These are phyloP conservation scores for Aquilaria agallochum DNA, from an alignment of 441 rosid species.

Conservation along the genomic window DNA sequence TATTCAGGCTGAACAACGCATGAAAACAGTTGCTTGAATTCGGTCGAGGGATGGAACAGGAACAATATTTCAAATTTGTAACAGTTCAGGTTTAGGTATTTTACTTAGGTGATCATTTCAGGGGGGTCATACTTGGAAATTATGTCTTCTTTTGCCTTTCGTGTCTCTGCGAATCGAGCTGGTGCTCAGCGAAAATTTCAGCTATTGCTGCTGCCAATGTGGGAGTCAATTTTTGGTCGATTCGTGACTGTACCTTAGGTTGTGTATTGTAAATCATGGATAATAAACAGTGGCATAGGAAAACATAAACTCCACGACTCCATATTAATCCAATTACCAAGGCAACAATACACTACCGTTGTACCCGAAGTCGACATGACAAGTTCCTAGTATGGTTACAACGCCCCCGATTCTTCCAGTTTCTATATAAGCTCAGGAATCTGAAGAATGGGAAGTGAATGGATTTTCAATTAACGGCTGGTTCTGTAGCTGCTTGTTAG, in stretches of 20 bases:
- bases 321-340: no score
- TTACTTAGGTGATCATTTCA: neutral
- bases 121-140: neutral
- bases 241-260: no score
- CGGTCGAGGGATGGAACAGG: constrained; percentile 10
- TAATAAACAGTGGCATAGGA: no score
- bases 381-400: no score
- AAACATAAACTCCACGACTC: no score
- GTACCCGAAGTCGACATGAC: no score
- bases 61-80: constrained; percentile 16
- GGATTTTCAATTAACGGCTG: constrained; percentile 11
- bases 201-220: no score
- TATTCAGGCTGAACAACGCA: constrained; percentile 97
- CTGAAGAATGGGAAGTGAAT: constrained; percentile 24
- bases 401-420: no score
- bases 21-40: constrained; percentile 28
- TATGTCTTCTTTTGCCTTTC: constrained; percentile 20
- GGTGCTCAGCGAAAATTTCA: no score
- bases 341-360: no score
- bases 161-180: constrained; percentile 2
- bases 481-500: constrained; percentile 7
- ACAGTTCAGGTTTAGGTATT: constrained; percentile 27
- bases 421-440: constrained; percentile 32
- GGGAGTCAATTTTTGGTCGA: no score
- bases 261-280: no score